These are phyloP conservation scores for Escovopsis weberi DNA, from an alignment of 2,329 filamentous ascomycete genomes.

Conservation along the genomic window DNA sequence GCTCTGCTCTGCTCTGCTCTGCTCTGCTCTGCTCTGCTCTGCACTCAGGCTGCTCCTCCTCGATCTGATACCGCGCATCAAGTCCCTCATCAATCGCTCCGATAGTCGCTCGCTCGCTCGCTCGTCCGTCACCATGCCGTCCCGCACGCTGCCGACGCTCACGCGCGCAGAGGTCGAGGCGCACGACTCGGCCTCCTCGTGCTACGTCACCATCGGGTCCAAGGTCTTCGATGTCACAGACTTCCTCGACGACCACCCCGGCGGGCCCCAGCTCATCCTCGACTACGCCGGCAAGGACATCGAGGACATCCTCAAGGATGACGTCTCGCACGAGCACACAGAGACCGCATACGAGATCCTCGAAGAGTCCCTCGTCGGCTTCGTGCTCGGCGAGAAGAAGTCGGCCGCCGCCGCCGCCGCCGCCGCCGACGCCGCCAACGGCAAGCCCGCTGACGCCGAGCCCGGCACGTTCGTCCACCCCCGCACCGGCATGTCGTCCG, in stretches of 20 bases:
- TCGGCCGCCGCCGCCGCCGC: too few relatives aligned
- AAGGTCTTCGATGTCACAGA: constrained; percentile 93
- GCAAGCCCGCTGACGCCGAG: constrained; percentile 12
- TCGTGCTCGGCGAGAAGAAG: constrained; percentile 51
- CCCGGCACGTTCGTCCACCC: constrained; percentile 28
- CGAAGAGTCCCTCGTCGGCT: constrained; percentile 74
- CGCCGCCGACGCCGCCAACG: constrained; percentile 26
- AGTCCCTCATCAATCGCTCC: too few relatives aligned
- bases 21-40: too few relatives aligned
- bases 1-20: too few relatives aligned
- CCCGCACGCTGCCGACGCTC: constrained; percentile 69
- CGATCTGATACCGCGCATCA: too few relatives aligned
- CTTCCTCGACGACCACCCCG: constrained; percentile 82
- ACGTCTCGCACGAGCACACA: constrained; percentile 69
- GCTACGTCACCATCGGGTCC: constrained; percentile 79
- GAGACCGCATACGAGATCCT: constrained; percentile 94
- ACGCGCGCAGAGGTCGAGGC: constrained; percentile 65
- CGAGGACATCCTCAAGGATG: constrained; percentile 66
- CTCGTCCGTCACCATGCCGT: constrained; percentile 58
- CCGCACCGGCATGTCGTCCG: constrained; percentile 77
- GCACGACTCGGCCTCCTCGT: constrained; percentile 69
- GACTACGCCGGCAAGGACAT: constrained; percentile 86
- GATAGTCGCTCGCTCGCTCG: too few relatives aligned
- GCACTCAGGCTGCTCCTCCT: too few relatives aligned
- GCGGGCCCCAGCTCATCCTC: constrained; percentile 74